phyloP scores from a whole-genome alignment of 352 stramenopile species.

The Phytophthora citricola region DNA sequence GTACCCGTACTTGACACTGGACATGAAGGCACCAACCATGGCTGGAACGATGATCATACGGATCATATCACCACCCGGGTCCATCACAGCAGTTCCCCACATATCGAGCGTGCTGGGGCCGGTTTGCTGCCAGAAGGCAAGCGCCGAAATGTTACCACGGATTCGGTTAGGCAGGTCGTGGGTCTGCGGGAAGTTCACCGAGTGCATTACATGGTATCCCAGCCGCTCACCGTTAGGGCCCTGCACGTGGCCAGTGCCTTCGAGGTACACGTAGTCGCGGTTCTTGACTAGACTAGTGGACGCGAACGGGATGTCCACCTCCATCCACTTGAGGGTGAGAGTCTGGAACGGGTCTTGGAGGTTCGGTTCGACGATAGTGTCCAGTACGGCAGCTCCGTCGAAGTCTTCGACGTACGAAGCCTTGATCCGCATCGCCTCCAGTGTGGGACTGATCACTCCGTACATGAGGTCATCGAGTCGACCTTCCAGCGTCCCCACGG shows the following conservation, averaged over 20 bases:
- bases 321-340: slow-evolving; percentile 1
- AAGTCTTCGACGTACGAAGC: slow-evolving; percentile 15
- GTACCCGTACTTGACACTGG: slow-evolving; percentile 15
- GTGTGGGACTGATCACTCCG: slow-evolving; percentile 6
- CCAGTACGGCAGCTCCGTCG: slow-evolving; percentile 10
- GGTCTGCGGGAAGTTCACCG: slow-evolving; percentile 11
- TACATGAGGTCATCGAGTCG: slow-evolving; percentile 11
- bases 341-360: background rate
- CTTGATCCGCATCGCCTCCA: slow-evolving; percentile 3
- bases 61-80: slow-evolving; percentile 18
- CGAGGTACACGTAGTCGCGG: slow-evolving; percentile 16
- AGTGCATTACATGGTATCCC: slow-evolving; percentile 19
- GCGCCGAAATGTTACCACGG: slow-evolving; percentile 19
- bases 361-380: background rate
- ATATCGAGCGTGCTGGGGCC: slow-evolving; percentile 22
- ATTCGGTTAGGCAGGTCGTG: slow-evolving; percentile 3
- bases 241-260: slow-evolving; percentile 11
- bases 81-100: background rate
- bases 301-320: slow-evolving; percentile 13
- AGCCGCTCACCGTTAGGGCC: slow-evolving; percentile 1
- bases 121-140: slow-evolving; percentile 24
- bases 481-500: background rate
- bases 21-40: slow-evolving; percentile 17
- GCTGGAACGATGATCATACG: slow-evolving; percentile 14
- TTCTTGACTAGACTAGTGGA: slow-evolving; percentile 18